A percentile compares a stretch with the other conserved stretches of the same genome.
phyloP scores from a whole-genome alignment of 495 filamentous ascomycete genomes.

The Xanthoparmelia taractica region DNA sequence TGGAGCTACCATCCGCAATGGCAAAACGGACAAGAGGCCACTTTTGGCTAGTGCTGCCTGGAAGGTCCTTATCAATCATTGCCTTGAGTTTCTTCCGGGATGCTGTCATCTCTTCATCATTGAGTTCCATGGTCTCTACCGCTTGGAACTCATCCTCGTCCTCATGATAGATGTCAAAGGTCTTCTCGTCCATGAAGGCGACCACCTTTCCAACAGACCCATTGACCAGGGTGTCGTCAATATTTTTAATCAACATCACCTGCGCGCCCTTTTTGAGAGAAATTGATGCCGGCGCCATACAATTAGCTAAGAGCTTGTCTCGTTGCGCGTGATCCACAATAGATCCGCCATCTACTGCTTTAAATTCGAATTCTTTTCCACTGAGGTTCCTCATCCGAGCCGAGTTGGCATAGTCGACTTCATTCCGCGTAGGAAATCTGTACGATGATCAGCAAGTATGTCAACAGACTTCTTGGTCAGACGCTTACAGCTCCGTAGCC shows the following conservation, averaged over 20 bases:
- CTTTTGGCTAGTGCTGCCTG: conserved; percentile 36
- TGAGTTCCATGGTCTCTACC: conserved; percentile 35
- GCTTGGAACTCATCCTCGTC: conserved; percentile 48
- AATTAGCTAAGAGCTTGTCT: conserved; percentile 73
- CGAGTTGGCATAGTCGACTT: conserved; percentile 83
- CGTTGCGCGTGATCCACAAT: conserved; percentile 57
- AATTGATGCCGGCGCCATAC: conserved; percentile 79
- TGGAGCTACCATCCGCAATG: conserved; percentile 65
- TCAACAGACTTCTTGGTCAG: not conserved
- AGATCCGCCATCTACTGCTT: conserved; percentile 66
- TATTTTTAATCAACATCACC: conserved; percentile 99
- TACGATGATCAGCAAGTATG: not conserved
- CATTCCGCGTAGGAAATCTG: conserved; percentile 80
- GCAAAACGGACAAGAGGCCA: conserved; percentile 81
- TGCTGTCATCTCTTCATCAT: conserved; percentile 38
- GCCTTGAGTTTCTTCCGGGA: conserved; percentile 45
- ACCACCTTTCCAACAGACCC: conserved; percentile 82
- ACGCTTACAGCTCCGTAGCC: conserved; percentile 74
- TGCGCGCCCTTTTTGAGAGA: conserved; percentile 86
- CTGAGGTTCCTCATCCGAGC: conserved; percentile 61
- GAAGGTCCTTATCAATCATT: conserved; percentile 36
- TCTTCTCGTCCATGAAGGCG: conserved; percentile 76
- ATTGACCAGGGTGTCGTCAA: conserved; percentile 90
- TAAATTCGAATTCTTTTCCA: conserved; percentile 60
- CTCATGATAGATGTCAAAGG: conserved; percentile 57